Base-by-base conservation (phyloP, 2,329 filamentous ascomycete genomes). In the Fusarium cicatricum region DNA sequence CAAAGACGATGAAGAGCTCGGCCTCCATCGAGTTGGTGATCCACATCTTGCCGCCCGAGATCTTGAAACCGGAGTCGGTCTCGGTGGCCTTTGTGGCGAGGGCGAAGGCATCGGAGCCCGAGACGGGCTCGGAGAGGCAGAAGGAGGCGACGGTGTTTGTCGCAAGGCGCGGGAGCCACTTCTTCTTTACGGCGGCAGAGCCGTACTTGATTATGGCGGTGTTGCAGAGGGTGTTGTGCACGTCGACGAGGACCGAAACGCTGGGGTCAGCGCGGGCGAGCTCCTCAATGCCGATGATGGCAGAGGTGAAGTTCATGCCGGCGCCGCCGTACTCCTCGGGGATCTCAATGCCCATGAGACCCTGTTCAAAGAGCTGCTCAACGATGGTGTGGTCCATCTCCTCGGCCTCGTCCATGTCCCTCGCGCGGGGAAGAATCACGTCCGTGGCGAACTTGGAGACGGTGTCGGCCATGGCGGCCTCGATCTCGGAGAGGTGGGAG, bases 31-130 rank as follows among this genome's bases (percentile, higher is more conserved):
- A 90, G 83, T 99, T 99, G 62, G 95, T 99, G 78, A 99, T 99
- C 95, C 95, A 99, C 95, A 99, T 99, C 85, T 99, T 99, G 76
- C 86, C 88, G 43, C 95, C 95, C 58, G 86, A 90, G 76, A 99
- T 90, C 77, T 84, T 88, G 81, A 94, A 99, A 29, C 94, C 92
- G 62, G 87, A 84, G 17, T 86, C 82, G 1, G 91, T 95, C 81
- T 93, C 91, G 53, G 86, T 88, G 37, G 95, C 95, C 75, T 91
- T 93, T 52, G 95, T 98, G 66, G 92, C 90, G 62, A 99, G 83
- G 1, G 96, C 96, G 72, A 99, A 99, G 34, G 95, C 95, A 73
- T 99, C 95, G 1, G 92, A 97, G 17, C 95, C 95, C 17, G 92
- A 97, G 2, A 90, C 90, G 6, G 93, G 93, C 80, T 97, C 93